phyloP scores from a whole-genome alignment of 176 grass and related monocot genomes.

The Oryza nivara region DNA sequence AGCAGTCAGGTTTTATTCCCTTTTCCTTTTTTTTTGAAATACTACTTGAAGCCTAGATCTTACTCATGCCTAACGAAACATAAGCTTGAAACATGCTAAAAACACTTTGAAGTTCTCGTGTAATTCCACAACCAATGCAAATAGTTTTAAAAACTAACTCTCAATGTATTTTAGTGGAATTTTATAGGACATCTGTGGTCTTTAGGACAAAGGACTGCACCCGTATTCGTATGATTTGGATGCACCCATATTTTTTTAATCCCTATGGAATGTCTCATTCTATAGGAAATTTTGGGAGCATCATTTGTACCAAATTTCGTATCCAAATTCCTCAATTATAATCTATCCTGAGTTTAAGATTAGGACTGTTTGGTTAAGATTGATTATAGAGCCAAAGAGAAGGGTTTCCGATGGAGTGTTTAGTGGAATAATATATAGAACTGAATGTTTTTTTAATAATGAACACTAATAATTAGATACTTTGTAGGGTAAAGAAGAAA shows the following conservation, averaged over 20 bases:
- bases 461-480: neutral
- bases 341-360: neutral
- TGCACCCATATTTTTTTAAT: neutral
- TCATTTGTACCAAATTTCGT: neutral
- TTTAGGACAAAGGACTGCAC: neutral
- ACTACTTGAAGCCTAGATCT: neutral
- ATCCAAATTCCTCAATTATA: neutral
- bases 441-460: neutral
- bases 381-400: neutral
- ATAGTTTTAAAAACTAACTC: neutral
- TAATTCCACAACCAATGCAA: neutral
- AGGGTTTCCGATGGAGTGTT: neutral
- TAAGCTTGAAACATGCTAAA: neutral
- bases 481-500: too few species aligned
- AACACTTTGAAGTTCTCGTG: neutral
- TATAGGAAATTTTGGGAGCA: neutral
- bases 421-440: neutral
- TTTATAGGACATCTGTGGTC: neutral
- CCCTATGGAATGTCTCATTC: neutral
- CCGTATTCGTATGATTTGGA: neutral
- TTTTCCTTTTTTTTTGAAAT: neutral
- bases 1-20: neutral
- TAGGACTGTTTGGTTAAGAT: neutral
- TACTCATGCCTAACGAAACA: too few species aligned
- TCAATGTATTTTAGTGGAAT: too few species aligned